Evolutionary conservation across 2,329 filamentous ascomycete genomes (phyloP).

Genomic region (Fusarium tupiense): DNA sequence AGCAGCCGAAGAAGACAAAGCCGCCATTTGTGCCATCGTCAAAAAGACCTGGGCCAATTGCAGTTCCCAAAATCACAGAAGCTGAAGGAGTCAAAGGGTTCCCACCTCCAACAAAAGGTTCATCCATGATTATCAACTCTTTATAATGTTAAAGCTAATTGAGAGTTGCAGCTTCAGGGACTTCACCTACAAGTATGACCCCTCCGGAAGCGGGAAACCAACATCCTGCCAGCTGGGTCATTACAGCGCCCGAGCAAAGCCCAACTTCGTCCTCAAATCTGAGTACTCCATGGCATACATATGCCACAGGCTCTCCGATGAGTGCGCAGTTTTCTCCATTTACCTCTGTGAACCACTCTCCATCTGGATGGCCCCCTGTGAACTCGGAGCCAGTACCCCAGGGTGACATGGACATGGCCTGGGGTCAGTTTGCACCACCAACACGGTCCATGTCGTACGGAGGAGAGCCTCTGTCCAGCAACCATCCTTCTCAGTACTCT

Average conservation of each 20-base stretch:
- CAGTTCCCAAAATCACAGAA: slow-evolving; percentile 57
- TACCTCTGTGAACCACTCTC: slow-evolving; percentile 52
- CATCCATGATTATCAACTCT: slow-evolving; percentile 29
- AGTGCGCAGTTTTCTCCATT: slow-evolving; percentile 62
- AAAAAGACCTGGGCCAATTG: slow-evolving; percentile 54
- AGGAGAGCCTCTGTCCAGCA: slow-evolving; percentile 51
- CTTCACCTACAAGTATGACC: slow-evolving; percentile 14
- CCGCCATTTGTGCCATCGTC: slow-evolving; percentile 57
- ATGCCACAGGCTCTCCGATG: slow-evolving; percentile 61
- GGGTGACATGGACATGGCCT: slow-evolving; percentile 54
- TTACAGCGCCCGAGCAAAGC: slow-evolving; percentile 53
- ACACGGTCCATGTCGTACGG: slow-evolving; percentile 61
- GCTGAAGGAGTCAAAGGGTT: slow-evolving; percentile 50
- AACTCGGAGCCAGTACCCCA: slow-evolving; percentile 51
- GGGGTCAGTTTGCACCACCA: slow-evolving; percentile 55
- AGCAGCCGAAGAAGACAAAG: slow-evolving; percentile 49
- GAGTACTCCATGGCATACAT: slow-evolving; percentile 59
- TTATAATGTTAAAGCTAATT: slow-evolving; percentile 8
- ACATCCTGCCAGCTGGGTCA: slow-evolving; percentile 56
- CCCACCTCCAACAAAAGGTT: slow-evolving; percentile 55
- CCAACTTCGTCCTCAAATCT: slow-evolving; percentile 56
- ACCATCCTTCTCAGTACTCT: slow-evolving; percentile 53
- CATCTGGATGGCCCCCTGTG: slow-evolving; percentile 53
- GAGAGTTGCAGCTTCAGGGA: slow-evolving; percentile 10
- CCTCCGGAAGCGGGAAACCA: slow-evolving; percentile 49